phyloP scores from a whole-genome alignment of 2,329 filamentous ascomycete species.

The Coniella lustricola region DNA sequence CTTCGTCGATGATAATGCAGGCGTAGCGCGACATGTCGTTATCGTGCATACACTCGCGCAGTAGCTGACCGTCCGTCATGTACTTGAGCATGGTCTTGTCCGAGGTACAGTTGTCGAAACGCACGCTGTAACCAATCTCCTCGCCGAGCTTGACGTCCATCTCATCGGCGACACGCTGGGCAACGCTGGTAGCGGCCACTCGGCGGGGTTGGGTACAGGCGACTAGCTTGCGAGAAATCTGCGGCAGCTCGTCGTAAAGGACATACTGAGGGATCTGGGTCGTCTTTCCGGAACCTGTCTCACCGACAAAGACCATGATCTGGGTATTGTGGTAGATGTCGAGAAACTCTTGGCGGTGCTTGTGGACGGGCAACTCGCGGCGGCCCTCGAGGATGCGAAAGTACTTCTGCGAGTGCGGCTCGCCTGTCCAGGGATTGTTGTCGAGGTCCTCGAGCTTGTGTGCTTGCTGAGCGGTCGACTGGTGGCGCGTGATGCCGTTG shows the following conservation, averaged over 20 bases:
- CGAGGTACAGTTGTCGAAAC: slow-evolving; percentile 92
- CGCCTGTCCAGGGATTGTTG: slow-evolving; percentile 77
- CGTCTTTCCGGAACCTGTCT: slow-evolving; percentile 98
- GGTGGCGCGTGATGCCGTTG: slow-evolving; percentile 64
- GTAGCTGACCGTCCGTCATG: slow-evolving; percentile 99
- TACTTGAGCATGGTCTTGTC: slow-evolving; percentile 92
- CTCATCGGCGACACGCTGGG: slow-evolving; percentile 94
- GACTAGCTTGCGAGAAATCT: slow-evolving; percentile 78
- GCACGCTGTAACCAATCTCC: slow-evolving; percentile 97
- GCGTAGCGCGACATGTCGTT: slow-evolving; percentile 87
- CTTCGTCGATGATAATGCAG: slow-evolving; percentile 97
- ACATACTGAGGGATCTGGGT: slow-evolving; percentile 99
- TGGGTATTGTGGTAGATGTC: slow-evolving; percentile 88
- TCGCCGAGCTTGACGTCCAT: slow-evolving; percentile 89
- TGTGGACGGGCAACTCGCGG: slow-evolving; percentile 81
- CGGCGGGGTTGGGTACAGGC: slow-evolving; percentile 96
- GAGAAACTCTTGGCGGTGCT: slow-evolving; percentile 91
- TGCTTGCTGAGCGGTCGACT: slow-evolving; percentile 72
- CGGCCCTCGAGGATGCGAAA: slow-evolving; percentile 81
- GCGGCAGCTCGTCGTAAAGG: slow-evolving; percentile 90
- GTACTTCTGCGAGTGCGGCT: slow-evolving; percentile 73
- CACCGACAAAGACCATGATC: slow-evolving; percentile 96
- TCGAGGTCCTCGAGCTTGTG: slow-evolving; percentile 70
- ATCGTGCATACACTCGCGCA: slow-evolving; percentile 95
- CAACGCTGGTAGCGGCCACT: slow-evolving; percentile 97